Percentiles rank a stretch among this genome's conserved stretches.
Evolutionary conservation across 768 basidiomycete genomes (phyloP).

Genomic region (Termitomyces eurrhizus): DNA sequence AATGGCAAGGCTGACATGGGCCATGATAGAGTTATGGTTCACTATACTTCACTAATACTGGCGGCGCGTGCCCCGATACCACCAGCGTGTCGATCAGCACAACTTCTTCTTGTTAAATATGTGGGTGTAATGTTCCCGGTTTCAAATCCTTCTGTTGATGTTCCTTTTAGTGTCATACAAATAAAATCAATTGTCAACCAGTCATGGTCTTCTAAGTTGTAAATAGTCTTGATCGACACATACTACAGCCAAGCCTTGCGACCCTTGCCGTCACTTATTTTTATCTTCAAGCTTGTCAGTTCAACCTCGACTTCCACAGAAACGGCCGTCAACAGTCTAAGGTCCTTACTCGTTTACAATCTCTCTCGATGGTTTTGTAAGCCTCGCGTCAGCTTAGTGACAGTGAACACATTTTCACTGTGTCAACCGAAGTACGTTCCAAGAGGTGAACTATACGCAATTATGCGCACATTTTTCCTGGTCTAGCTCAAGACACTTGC

Average conservation of each 20-base stretch:
- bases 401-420: too few species aligned
- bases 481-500: background rate
- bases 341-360: background rate
- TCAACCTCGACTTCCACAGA: background rate
- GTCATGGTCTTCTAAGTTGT: background rate
- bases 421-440: background rate
- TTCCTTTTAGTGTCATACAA: background rate
- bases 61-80: conserved; percentile 10
- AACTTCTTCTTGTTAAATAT: background rate
- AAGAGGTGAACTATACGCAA: too few species aligned
- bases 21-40: conserved; percentile 7
- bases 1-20: background rate
- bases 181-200: background rate
- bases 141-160: background rate
- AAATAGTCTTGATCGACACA: background rate
- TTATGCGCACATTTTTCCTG: background rate
- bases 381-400: background rate
- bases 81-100: background rate
- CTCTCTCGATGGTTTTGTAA: background rate
- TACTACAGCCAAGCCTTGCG: background rate
- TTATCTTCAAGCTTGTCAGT: background rate
- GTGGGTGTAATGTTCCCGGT: background rate
- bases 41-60: conserved; percentile 13
- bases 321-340: background rate
- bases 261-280: background rate